Evolutionary conservation across 164 flowering plant genomes (phyloP).

Genomic region (Cinnamomum micranthum): DNA sequence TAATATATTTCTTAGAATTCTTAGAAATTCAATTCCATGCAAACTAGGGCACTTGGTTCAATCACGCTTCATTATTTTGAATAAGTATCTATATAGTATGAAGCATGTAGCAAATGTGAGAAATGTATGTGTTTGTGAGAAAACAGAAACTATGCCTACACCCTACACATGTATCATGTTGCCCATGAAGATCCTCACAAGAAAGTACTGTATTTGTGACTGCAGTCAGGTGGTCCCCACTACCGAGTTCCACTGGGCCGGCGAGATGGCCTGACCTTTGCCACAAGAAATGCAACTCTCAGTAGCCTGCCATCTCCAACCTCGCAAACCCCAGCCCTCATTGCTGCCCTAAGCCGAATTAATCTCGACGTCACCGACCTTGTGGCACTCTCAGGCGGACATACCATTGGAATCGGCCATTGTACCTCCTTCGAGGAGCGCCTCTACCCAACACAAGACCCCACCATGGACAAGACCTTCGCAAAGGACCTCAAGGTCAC

Average conservation of each 20-base stretch:
- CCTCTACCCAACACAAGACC: conserved; percentile 58
- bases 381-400: conserved; percentile 73
- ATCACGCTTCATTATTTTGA: too few relatives aligned
- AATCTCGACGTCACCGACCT: conserved; percentile 43
- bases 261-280: conserved; percentile 49
- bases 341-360: conserved; percentile 32
- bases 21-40: too few relatives aligned
- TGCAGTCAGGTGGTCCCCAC: conserved; percentile 61
- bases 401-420: conserved; percentile 64
- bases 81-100: too few relatives aligned
- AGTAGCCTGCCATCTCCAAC: conserved; percentile 44
- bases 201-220: background rate
- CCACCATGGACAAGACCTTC: conserved; percentile 45
- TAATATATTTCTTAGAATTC: too few relatives aligned
- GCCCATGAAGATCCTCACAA: too few relatives aligned
- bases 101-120: too few relatives aligned
- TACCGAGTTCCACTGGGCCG: conserved; percentile 56
- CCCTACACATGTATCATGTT: too few relatives aligned
- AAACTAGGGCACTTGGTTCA: too few relatives aligned
- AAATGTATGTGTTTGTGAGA: too few relatives aligned
- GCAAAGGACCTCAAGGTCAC: conserved; percentile 31
- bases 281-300: conserved; percentile 32
- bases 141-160: too few relatives aligned
- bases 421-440: conserved; percentile 52
- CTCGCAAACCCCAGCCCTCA: conserved; percentile 24